Evolutionary conservation across 305 asterid genomes (phyloP), one percentile per base, ranked within the genome.

Genomic region (Andrographis paniculata): DNA sequence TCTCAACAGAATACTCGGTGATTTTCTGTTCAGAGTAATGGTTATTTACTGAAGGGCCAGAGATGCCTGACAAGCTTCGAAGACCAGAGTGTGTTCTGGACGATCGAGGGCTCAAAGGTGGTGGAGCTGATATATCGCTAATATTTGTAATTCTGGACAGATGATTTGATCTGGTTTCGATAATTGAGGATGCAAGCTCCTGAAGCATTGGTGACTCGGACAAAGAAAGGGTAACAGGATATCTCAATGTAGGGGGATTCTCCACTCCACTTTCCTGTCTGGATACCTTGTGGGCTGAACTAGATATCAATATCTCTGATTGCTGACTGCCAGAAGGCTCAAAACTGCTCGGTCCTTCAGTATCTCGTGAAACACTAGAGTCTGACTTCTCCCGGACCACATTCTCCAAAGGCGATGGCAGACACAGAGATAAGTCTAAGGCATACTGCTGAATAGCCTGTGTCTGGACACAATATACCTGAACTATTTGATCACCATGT

Each of bases 381-480:
- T 72, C 85, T 50, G 75, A 61, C 64, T 69, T 78, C 62, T 82
- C 94, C 24, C 56, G 59, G 24, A 57, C 50, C 20, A 56, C 65
- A 59, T 66, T 77, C 56, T 71, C 94, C 55, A 65, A 20, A 1
- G 79, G 87, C 18, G 91, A 75, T 41, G 94, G 92, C 43, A 82
- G 70, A 64, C 95, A 85, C 61, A 72, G 95, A 15, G 82, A 82
- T 54, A 82, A 68, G 46, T 85, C 92, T 65, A 85, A 62, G 23
- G 94, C 91, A 69, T 62, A 82, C 67, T 85, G 92, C 67, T 85
- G 94, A 65, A 85, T 85, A 46, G 94, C 95, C 56, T 81, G 91
- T 0, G 95, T 82, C 70, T 85, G 95, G 53, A 85, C 87, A 58
- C 95, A 85, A 52, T 85, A 85, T 37, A 85, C 83, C 80, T 79